Conservation (phyloP, 1,139 yeast species). For the Protomyces gravidus region DNA sequence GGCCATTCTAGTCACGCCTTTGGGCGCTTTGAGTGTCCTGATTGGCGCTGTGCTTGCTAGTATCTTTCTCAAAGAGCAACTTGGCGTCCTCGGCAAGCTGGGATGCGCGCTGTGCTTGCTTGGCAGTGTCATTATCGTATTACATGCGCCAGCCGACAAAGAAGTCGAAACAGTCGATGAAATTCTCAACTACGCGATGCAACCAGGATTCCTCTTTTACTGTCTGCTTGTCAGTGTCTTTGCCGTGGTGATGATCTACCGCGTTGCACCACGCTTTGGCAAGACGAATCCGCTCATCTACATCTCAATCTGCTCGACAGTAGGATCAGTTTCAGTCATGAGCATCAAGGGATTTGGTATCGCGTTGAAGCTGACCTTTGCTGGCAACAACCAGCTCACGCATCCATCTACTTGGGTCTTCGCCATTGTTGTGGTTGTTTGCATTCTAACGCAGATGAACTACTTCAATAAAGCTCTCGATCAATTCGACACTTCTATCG, state of each 20-base stretch:
- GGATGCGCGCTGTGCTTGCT: constrained; percentile 88
- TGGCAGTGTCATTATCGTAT: constrained; percentile 83
- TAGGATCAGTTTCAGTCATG: constrained; percentile 89
- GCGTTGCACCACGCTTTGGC: constrained; percentile 77
- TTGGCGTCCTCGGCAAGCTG: constrained; percentile 85
- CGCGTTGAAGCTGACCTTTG: constrained; percentile 76
- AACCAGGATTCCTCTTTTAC: constrained; percentile 76
- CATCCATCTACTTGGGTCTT: constrained; percentile 80
- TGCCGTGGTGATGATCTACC: constrained; percentile 73
- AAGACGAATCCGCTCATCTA: constrained; percentile 81
- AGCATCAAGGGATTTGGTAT: constrained; percentile 90
- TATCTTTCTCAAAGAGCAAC: constrained; percentile 73
- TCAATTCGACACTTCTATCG: constrained; percentile 88
- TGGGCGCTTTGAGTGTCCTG: constrained; percentile 85
- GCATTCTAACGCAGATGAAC: constrained; percentile 88
- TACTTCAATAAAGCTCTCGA: constrained; percentile 90
- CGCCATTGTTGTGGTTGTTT: constrained; percentile 68
- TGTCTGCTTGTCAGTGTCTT: constrained; percentile 59
- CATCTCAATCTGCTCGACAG: constrained; percentile 82
- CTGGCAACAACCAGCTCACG: constrained; percentile 86
- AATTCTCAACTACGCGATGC: constrained; percentile 70
- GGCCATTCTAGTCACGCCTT: constrained; percentile 83
- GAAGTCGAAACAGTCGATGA: constrained; percentile 87
- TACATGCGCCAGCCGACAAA: constrained; percentile 92
- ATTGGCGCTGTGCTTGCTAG: constrained; percentile 90